A percentile compares a stretch with the other conserved stretches of the same genome.
These are phyloP conservation scores for Chalaropsis ovoidea DNA, from an alignment of 2,329 filamentous ascomycete species.

Conservation along the genomic window DNA sequence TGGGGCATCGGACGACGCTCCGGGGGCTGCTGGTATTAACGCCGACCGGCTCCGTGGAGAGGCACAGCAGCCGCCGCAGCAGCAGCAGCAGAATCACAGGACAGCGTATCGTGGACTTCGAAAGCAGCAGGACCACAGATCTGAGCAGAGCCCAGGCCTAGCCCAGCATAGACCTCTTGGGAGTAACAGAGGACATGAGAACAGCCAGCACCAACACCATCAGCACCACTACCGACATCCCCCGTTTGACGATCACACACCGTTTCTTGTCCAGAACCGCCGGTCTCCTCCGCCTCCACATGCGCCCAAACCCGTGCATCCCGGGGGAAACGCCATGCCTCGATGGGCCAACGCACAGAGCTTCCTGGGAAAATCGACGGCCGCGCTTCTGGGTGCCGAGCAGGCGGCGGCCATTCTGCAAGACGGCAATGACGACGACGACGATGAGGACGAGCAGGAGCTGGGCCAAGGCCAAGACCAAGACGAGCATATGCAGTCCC, in stretches of 20 bases:
- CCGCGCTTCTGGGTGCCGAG: background rate
- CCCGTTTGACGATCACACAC: slow-evolving; percentile 20
- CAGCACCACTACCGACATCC: background rate
- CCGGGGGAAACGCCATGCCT: slow-evolving; percentile 20
- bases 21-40: too few relatives aligned
- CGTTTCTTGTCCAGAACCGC: slow-evolving; percentile 20
- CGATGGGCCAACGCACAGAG: slow-evolving; percentile 24
- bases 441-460: background rate
- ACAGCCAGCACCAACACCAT: slow-evolving; percentile 3
- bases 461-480: background rate
- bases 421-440: background rate
- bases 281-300: slow-evolving; percentile 21
- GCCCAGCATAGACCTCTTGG: too few relatives aligned
- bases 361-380: slow-evolving; percentile 16
- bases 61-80: background rate
- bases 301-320: slow-evolving; percentile 22
- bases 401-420: background rate
- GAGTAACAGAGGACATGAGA: background rate
- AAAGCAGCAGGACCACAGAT: background rate
- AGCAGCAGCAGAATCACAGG: background rate
- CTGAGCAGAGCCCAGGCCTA: too few relatives aligned
- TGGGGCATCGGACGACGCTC: background rate
- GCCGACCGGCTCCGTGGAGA: background rate
- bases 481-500: background rate
- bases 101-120: background rate